phyloP scores from a whole-genome alignment of 2,329 filamentous ascomycete genomes.

The Curvularia lunata region DNA sequence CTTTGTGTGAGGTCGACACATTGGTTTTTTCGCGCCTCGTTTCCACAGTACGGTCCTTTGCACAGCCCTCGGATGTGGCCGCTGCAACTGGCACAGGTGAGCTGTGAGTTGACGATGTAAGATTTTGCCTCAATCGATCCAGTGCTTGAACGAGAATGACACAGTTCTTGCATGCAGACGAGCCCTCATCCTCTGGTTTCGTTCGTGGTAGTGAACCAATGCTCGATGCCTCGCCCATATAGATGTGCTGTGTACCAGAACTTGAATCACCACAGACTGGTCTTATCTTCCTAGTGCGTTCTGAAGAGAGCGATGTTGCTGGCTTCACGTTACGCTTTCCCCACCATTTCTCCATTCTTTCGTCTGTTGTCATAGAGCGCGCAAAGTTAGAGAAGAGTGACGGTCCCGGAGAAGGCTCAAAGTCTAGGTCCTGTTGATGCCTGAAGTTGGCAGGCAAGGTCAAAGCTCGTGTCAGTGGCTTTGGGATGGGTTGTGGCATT shows the following conservation, averaged over 20 bases:
- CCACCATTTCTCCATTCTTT: slow-evolving; percentile 30
- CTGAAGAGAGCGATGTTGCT: neutral
- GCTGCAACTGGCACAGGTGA: neutral
- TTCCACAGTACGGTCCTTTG: neutral
- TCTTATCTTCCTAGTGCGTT: neutral
- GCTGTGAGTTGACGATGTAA: slow-evolving; percentile 5
- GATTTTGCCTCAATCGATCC: slow-evolving; percentile 30
- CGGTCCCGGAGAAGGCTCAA: slow-evolving; percentile 28
- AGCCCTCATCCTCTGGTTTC: neutral
- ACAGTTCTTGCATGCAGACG: slow-evolving; percentile 31
- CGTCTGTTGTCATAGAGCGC: slow-evolving; percentile 34
- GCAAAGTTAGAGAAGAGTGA: slow-evolving; percentile 32
- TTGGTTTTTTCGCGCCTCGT: neutral
- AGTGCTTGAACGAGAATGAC: slow-evolving; percentile 33
- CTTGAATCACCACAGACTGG: slow-evolving; percentile 30
- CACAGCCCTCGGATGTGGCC: neutral
- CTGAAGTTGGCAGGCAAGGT: slow-evolving; percentile 28
- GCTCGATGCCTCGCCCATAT: slow-evolving; percentile 16
- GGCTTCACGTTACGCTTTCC: slow-evolving; percentile 5
- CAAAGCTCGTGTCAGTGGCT: slow-evolving; percentile 27
- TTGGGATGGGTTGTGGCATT: slow-evolving; percentile 18
- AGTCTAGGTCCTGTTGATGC: slow-evolving; percentile 18
- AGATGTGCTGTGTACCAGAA: slow-evolving; percentile 22
- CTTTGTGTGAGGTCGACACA: neutral
- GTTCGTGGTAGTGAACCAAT: neutral